Evolutionary conservation across 2,329 filamentous ascomycete species (phyloP).

Genomic region (Metarhizium sp.): DNA sequence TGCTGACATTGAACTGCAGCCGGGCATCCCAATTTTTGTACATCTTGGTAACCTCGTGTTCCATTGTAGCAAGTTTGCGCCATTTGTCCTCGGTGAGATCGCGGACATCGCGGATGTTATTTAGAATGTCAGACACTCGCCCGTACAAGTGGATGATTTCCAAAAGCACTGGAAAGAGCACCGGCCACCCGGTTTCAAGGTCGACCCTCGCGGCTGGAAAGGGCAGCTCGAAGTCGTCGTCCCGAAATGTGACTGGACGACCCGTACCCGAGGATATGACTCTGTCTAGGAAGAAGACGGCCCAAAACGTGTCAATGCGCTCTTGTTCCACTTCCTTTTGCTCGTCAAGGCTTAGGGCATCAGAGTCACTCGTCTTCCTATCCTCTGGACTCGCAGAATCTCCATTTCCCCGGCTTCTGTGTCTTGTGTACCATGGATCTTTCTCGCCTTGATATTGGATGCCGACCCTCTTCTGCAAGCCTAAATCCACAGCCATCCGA

Average conservation of each 20-base stretch:
- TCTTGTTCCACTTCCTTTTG: conserved; percentile 66
- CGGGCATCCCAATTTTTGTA: conserved; percentile 66
- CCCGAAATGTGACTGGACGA: conserved; percentile 70
- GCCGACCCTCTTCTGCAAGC: conserved; percentile 73
- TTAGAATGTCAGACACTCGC: conserved; percentile 73
- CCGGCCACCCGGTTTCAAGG: conserved; percentile 58
- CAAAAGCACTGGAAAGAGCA: conserved; percentile 71
- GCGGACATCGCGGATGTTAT: conserved; percentile 64
- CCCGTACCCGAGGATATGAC: conserved; percentile 84
- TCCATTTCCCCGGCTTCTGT: conserved; percentile 27
- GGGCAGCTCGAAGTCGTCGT: conserved; percentile 75
- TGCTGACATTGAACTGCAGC: conserved; percentile 74
- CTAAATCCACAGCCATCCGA: conserved; percentile 70
- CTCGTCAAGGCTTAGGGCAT: conserved; percentile 36
- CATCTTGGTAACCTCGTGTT: conserved; percentile 62
- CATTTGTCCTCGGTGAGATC: conserved; percentile 70
- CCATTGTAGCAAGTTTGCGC: conserved; percentile 64
- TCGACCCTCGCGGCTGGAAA: conserved; percentile 46
- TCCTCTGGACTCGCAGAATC: conserved; percentile 29
- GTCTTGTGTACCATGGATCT: conserved; percentile 38
- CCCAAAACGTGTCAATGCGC: conserved; percentile 81
- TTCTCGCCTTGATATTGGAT: conserved; percentile 51
- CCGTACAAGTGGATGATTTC: conserved; percentile 82
- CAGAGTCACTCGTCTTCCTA: conserved; percentile 29
- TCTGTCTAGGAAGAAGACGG: conserved; percentile 78